Percentiles rank a stretch among this genome's conserved stretches.
Conservation (phyloP, 169 alveolate genomes). For the Cryptosporidium muris region DNA sequence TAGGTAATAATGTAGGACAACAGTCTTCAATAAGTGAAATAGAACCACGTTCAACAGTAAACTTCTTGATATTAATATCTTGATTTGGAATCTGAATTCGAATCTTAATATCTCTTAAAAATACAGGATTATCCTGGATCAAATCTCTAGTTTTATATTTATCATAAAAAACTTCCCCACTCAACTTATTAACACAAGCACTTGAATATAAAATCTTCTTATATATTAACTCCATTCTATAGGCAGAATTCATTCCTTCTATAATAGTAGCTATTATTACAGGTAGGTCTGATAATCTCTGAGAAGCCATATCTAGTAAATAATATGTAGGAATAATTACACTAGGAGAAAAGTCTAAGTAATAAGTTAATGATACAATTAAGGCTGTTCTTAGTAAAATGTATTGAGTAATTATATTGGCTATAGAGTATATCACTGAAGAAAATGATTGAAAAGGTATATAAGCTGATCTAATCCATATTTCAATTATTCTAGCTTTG, state of each 20-base stretch:
- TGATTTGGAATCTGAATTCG: slow-evolving; percentile 20
- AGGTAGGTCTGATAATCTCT: slow-evolving; percentile 52
- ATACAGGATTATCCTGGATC: slow-evolving; percentile 5
- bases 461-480: slow-evolving; percentile 27
- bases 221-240: slow-evolving; percentile 35
- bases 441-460: slow-evolving; percentile 45
- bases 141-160: slow-evolving; percentile 11
- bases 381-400: slow-evolving; percentile 20
- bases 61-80: slow-evolving; percentile 38
- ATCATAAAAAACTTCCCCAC: slow-evolving; percentile 11
- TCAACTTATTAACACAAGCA: slow-evolving; percentile 15
- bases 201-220: slow-evolving; percentile 7
- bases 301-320: slow-evolving; percentile 59
- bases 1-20: slow-evolving; percentile 20
- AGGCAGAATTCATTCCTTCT: slow-evolving; percentile 48
- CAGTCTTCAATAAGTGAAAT: slow-evolving; percentile 47
- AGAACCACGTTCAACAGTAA: slow-evolving; percentile 47
- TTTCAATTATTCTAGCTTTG: slow-evolving; percentile 36
- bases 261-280: slow-evolving; percentile 47
- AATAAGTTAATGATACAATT: slow-evolving; percentile 19
- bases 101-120: slow-evolving; percentile 40
- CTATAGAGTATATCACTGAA: slow-evolving; percentile 55
- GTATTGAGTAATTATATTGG: slow-evolving; percentile 51
- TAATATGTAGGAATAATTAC: slow-evolving; percentile 33
- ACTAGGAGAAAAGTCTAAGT: slow-evolving; percentile 41